phyloP scores from a whole-genome alignment of 306 rosid species.

The Acacia confusa region DNA sequence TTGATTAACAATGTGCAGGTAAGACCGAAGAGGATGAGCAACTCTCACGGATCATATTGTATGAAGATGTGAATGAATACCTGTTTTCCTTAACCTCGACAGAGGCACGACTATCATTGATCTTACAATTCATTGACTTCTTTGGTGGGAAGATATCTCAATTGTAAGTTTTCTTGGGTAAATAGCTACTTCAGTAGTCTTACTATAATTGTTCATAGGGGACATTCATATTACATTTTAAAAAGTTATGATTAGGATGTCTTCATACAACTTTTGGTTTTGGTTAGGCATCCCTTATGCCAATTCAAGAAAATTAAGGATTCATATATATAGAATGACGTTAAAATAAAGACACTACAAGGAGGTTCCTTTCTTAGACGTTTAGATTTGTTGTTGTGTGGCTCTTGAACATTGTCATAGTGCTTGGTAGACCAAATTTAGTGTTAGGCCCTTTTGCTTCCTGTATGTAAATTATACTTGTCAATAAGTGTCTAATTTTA shows the following conservation, averaged over 20 bases:
- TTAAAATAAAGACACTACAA: background rate
- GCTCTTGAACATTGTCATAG: background rate
- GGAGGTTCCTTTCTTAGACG: background rate
- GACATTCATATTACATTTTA: background rate
- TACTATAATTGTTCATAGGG: background rate
- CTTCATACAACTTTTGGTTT: background rate
- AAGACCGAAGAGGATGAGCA: conserved; percentile 69
- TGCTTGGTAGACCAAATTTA: background rate
- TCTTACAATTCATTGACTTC: conserved; percentile 79
- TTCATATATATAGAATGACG: conserved; percentile 10
- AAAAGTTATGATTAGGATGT: conserved; percentile 14
- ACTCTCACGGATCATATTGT: conserved; percentile 64
- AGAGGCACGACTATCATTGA: conserved; percentile 71
- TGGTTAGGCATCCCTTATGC: conserved; percentile 13
- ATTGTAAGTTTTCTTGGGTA: conserved; percentile 57
- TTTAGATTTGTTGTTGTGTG: background rate
- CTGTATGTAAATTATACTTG: background rate
- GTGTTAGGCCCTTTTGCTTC: background rate
- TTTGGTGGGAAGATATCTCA: conserved; percentile 79
- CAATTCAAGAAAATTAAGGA: background rate
- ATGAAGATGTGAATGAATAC: conserved; percentile 82
- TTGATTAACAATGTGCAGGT: conserved; percentile 50
- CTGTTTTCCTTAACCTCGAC: conserved; percentile 75
- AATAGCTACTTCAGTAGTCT: conserved; percentile 2
- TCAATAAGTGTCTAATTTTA: background rate